Percentiles rank a stretch among this genome's conserved stretches.
These are phyloP conservation scores for Penicillium lividum DNA, from an alignment of 495 filamentous ascomycete genomes.

Conservation along the genomic window DNA sequence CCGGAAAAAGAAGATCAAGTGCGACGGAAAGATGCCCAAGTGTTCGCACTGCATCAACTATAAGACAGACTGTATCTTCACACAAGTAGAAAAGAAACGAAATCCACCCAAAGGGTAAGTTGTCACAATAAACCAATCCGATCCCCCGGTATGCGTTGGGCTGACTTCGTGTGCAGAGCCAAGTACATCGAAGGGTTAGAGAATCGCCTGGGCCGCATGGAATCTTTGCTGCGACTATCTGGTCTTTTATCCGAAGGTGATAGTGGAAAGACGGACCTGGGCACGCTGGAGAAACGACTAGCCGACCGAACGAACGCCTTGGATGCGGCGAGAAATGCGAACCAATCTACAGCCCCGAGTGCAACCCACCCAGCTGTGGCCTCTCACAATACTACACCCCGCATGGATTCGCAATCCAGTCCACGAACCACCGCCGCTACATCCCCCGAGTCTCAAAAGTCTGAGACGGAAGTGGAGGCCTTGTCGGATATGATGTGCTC, in stretches of 20 bases:
- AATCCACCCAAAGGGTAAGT: conserved; percentile 94
- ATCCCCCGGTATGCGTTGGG: neutral
- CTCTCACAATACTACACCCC: conserved; percentile 50
- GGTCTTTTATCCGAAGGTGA: conserved; percentile 87
- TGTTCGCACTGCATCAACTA: conserved; percentile 98
- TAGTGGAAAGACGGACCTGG: conserved; percentile 84
- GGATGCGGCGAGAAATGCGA: conserved; percentile 40
- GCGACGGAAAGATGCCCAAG: conserved; percentile 91
- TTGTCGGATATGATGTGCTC: conserved; percentile 99
- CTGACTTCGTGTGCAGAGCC: conserved; percentile 54
- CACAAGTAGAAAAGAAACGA: conserved; percentile 97
- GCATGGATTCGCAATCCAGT: conserved; percentile 54
- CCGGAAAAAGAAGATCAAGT: conserved; percentile 99
- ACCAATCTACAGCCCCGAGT: conserved; percentile 29
- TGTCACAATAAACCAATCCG: neutral
- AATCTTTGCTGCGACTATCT: conserved; percentile 81
- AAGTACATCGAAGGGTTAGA: conserved; percentile 99
- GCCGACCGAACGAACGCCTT: conserved; percentile 58
- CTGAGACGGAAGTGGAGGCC: conserved; percentile 77
- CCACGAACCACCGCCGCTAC: conserved; percentile 57
- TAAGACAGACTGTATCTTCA: conserved; percentile 97
- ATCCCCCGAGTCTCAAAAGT: conserved; percentile 58
- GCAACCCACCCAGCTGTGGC: conserved; percentile 29
- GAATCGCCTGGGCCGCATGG: conserved; percentile 92
- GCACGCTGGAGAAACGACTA: conserved; percentile 79